Evolutionary conservation across 768 basidiomycete species (phyloP), one percentile per base, ranked within the genome.

Genomic region (Leccinum uliginosum): DNA sequence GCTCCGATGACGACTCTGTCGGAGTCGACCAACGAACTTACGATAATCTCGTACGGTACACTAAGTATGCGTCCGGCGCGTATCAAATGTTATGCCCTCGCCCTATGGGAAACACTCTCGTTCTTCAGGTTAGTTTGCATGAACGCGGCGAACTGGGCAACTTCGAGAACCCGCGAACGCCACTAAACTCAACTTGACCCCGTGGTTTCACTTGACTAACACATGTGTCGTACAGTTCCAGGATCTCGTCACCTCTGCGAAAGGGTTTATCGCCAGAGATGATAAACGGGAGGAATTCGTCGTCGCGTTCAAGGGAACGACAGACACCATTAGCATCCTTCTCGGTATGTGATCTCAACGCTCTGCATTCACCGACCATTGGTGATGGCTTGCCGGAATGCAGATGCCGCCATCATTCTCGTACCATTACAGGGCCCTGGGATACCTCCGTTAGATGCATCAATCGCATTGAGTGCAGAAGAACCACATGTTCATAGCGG

Each of bases 51-150:
- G 75, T 74, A 55, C 72, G 68, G 14, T 81, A 77, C 60, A 72
- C 76, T 1, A 80, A 78, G 61, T 83, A 80, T 60, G 75, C 81
- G 6, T 82, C 80, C 6, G 78, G 79, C 2, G 74, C 74, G 17
- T 81, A 82, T 59, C 79, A 78, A 52, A 52, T 68, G 24, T 34
- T 79, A 7, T 82, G 80, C 55, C 78, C 76, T 5, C 67, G 69
- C 10, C 82, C 82, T n/a, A 65, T 81, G 57, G 80, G 82, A 3
- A 79, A 75, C 35, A 70, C 59, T 7, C 73, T 82, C 38, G 58
- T 83, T 27, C 40, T 58, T n/a, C 61, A 72, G 65, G 81, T 80
- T 34, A 53, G 75, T 65, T 29, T 24, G 21, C 14, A 12, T 49
- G 6, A 50, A 19, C n/a, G 14, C 19, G 9, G 29, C 12, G 24